A percentile compares a stretch with the other conserved stretches of the same genome.
Conservation (phyloP, 164 flowering plant genomes). For the Umbilicus rupestris region DNA sequence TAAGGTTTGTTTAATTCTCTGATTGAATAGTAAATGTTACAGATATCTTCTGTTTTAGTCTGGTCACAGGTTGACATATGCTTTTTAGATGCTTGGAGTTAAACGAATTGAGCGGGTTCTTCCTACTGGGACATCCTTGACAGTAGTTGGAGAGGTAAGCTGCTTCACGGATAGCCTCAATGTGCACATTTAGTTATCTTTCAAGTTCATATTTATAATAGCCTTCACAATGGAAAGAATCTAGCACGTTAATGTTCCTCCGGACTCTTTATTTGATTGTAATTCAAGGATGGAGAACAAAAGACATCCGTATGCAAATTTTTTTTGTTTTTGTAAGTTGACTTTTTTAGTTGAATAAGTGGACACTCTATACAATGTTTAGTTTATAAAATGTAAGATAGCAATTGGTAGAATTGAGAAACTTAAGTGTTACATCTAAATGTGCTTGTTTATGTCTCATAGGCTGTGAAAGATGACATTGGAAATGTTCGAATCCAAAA, state of each 20-base stretch:
- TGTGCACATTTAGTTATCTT: not conserved
- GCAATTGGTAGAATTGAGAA: not conserved
- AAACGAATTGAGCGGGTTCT: slow-evolving; percentile 91
- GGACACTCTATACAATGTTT: not conserved
- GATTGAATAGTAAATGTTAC: not conserved
- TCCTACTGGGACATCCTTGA: slow-evolving; percentile 84
- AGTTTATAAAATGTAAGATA: not conserved
- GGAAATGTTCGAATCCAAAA: slow-evolving; percentile 77
- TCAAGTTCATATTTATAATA: not conserved
- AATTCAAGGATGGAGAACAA: not conserved
- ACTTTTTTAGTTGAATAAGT: not conserved
- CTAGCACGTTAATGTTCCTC: not conserved
- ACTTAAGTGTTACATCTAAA: not conserved
- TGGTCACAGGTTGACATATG: slow-evolving; percentile 12
- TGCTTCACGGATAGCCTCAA: not conserved
- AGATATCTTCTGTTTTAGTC: not conserved
- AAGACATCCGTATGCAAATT: not conserved
- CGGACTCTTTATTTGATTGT: not conserved
- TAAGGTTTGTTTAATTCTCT: slow-evolving; percentile 45
- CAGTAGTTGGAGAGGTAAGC: slow-evolving; percentile 94
- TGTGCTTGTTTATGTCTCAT: slow-evolving; percentile 9
- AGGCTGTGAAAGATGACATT: slow-evolving; percentile 94
- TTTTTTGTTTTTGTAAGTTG: too few relatives aligned
- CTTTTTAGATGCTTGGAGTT: slow-evolving; percentile 90
- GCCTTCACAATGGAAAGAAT: not conserved